Conservation (phyloP, 176 grass and related monocot species). For the Rhipidocladum racemiflorum region DNA sequence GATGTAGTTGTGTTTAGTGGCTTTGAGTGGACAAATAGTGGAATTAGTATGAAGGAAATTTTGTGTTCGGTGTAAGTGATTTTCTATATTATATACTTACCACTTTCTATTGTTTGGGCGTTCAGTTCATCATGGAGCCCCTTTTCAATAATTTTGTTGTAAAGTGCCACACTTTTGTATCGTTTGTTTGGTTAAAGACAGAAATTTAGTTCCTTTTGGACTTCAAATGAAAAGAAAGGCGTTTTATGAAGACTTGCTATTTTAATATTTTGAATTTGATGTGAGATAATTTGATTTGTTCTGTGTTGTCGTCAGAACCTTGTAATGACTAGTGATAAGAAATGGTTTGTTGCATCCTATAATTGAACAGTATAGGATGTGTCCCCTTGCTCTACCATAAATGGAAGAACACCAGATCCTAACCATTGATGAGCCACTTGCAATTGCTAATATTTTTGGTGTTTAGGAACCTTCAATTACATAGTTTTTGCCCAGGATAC, state of each 20-base stretch:
- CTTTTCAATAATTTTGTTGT: not conserved
- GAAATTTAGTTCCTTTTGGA: not conserved
- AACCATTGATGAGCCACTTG: not conserved
- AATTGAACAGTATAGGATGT: conserved; percentile 5
- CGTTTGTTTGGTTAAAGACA: not conserved
- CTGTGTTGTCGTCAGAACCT: not conserved
- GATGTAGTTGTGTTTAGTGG: not conserved
- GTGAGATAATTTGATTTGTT: conserved; percentile 10
- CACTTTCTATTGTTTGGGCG: not conserved
- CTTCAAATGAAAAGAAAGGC: not conserved
- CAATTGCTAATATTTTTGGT: not conserved
- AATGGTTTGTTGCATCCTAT: not conserved
- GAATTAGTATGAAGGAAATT: not conserved
- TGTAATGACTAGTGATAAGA: not conserved
- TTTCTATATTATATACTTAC: not conserved
- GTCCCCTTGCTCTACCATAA: not conserved
- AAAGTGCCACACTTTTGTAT: not conserved
- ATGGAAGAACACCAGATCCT: not conserved
- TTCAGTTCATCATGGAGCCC: not conserved
- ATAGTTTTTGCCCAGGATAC: not conserved
- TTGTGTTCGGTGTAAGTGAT: not conserved
- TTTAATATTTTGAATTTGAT: not conserved
- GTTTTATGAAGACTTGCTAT: not conserved
- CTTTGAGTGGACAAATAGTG: not conserved
- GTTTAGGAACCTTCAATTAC: not conserved